Evolutionary conservation across 78 protist genomes (phyloP), one percentile per base, ranked within the genome.

Genomic region (Guillardia theta): DNA sequence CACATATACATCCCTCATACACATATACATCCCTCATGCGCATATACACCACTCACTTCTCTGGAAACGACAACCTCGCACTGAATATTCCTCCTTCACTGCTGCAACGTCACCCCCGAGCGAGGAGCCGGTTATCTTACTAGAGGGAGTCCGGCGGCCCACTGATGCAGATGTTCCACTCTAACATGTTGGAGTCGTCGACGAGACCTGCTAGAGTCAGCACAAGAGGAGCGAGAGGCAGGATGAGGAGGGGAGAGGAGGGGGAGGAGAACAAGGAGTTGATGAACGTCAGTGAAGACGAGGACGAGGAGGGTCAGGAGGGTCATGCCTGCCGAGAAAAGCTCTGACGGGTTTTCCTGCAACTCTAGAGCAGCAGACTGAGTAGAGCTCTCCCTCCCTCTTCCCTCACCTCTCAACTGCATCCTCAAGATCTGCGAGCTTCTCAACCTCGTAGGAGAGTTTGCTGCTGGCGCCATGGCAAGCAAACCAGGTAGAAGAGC

Each of bases 21-120:
- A n/a, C n/a, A n/a, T n/a, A n/a, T n/a, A n/a, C n/a, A n/a, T n/a
- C n/a, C n/a, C n/a, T n/a, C n/a, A n/a, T n/a, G n/a, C n/a, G n/a
- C n/a, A n/a, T n/a, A n/a, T n/a, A n/a, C n/a, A n/a, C n/a, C n/a
- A n/a, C n/a, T n/a, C n/a, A n/a, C 18, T 94, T 97, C 39, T 93
- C 54, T 21, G 98, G 97, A 58, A 98, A 98, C 27, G 53, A 15
- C 21, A 98, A 64, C 30, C 47, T 95, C 18, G 97, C 98, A 30
- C 94, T 53, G 96, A 97, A 98, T 19, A 95, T 44, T 37, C 99
- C 99, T 27, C 99, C 98, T 93, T 97, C 98, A 48, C 97, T 96
- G 92, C 21, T 4, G 44, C 53, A 33, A 46, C 58, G 22, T 37
- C 24, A 18, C 39, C 5, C 6, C 58, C 50, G 12, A 44, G 90